These are phyloP conservation scores for Fusarium sublunatum DNA, from an alignment of 2,329 filamentous ascomycete species.

Conservation along the genomic window DNA sequence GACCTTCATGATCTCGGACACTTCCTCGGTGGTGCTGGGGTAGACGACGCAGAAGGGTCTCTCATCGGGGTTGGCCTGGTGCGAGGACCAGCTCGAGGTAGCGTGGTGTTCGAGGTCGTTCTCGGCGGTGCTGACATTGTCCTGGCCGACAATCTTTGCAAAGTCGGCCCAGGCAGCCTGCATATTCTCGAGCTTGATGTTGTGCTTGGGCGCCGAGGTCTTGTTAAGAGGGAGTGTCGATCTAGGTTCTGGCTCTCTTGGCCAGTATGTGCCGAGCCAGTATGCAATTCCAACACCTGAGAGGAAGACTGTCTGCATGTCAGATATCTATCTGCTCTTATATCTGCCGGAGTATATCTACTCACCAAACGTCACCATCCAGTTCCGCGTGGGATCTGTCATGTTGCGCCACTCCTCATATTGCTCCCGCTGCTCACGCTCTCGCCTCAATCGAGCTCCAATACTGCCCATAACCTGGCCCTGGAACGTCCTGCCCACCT, in stretches of 20 bases:
- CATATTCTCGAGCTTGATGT: constrained; percentile 70
- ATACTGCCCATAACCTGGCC: constrained; percentile 71
- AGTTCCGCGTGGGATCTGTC: constrained; percentile 58
- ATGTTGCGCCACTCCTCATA: constrained; percentile 58
- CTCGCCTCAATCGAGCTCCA: constrained; percentile 63
- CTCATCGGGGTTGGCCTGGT: constrained; percentile 61
- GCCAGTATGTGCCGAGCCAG: constrained; percentile 68
- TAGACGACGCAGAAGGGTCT: constrained; percentile 78
- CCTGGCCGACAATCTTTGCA: constrained; percentile 70
- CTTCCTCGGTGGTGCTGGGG: constrained; percentile 82
- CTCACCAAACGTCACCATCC: constrained; percentile 67
- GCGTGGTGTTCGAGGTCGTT: constrained; percentile 67
- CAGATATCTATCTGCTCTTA: constrained; percentile 3
- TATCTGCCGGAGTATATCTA: not conserved
- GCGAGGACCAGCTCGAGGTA: constrained; percentile 72
- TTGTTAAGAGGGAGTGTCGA: constrained; percentile 71
- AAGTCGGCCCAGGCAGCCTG: constrained; percentile 79
- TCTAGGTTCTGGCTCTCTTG: constrained; percentile 60
- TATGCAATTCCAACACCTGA: constrained; percentile 65
- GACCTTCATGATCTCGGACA: constrained; percentile 87
- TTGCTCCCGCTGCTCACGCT: constrained; percentile 64
- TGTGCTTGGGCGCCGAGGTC: constrained; percentile 64
- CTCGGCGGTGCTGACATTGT: constrained; percentile 71
- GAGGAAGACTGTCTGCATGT: constrained; percentile 59
- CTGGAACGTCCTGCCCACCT: constrained; percentile 60